These are phyloP conservation scores for Pterulicium gracile DNA, from an alignment of 1,284 basidiomycete species.

Conservation along the genomic window DNA sequence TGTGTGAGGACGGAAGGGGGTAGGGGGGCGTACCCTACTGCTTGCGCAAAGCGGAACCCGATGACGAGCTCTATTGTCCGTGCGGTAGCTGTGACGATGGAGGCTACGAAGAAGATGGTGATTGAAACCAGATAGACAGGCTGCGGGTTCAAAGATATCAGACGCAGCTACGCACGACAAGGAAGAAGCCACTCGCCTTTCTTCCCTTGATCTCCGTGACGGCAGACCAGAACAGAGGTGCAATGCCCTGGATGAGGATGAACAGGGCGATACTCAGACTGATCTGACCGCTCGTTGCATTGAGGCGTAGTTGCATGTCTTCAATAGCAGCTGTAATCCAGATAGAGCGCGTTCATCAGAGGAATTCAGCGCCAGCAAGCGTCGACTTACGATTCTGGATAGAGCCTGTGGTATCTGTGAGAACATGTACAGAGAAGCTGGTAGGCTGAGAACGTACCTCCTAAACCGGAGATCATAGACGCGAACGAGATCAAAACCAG, in stretches of 20 bases:
- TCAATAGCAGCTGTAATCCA: constrained; percentile 36
- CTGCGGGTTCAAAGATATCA: constrained; percentile 25
- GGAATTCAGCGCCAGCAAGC: constrained; percentile 13
- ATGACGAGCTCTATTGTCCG: constrained; percentile 54
- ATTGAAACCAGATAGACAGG: constrained; percentile 56
- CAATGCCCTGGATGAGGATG: constrained; percentile 66
- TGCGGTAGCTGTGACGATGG: constrained; percentile 54
- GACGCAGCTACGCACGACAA: background rate
- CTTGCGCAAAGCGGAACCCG: constrained; percentile 62
- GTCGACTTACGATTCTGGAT: constrained; percentile 53
- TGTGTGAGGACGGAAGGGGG: constrained; percentile 1
- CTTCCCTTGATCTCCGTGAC: constrained; percentile 74
- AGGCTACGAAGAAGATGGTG: constrained; percentile 50
- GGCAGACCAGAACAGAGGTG: constrained; percentile 63
- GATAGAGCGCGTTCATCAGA: constrained; percentile 3
- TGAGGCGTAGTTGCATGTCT: constrained; percentile 52
- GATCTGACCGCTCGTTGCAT: constrained; percentile 58
- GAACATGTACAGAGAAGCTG: too few species aligned
- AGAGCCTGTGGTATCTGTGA: constrained; percentile 16
- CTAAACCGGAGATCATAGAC: constrained; percentile 59
- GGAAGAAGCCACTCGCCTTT: constrained; percentile 36
- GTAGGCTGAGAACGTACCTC: constrained; percentile 22
- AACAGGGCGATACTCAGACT: constrained; percentile 69
- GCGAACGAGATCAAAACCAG: constrained; percentile 50
- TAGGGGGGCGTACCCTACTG: constrained; percentile 36